Evolutionary conservation across 148 eudicot species (phyloP).

Genomic region (Persicaria maculosa): DNA sequence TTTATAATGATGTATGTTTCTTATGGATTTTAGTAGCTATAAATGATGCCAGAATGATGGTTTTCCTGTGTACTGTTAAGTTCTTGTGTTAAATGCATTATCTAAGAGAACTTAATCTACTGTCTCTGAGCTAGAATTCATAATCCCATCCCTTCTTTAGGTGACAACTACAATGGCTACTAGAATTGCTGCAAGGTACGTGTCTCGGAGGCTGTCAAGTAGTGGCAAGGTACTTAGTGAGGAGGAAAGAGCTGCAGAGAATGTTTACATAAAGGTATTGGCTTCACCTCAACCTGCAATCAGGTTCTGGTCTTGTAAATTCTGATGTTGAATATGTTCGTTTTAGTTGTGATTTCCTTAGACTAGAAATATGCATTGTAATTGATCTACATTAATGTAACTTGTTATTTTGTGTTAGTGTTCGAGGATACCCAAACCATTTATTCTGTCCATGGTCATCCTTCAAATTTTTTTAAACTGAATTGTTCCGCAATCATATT

Average conservation of each 20-base stretch:
- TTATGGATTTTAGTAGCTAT: not conserved
- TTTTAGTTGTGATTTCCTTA: not conserved
- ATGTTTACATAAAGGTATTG: slow-evolving; percentile 84
- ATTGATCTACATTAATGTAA: not conserved
- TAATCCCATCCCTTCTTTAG: not conserved
- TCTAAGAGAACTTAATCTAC: not conserved
- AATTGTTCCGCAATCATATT: not conserved
- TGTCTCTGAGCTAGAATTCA: not conserved
- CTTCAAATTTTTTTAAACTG: not conserved
- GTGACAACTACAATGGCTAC: slow-evolving; percentile 48
- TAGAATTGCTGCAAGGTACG: slow-evolving; percentile 54
- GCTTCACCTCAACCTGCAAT: not conserved
- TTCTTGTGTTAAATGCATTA: not conserved
- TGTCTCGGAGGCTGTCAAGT: slow-evolving; percentile 72
- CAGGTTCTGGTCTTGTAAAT: not conserved
- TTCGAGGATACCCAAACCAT: not conserved
- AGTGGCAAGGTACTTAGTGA: slow-evolving; percentile 74
- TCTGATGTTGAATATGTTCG: not conserved
- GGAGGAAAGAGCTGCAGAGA: slow-evolving; percentile 99
- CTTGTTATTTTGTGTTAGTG: not conserved
- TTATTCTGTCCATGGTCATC: not conserved
- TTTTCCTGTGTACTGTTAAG: not conserved
- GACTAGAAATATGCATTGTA: not conserved
- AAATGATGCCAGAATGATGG: not conserved
- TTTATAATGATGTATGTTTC: not conserved